A percentile compares a stretch with the other conserved stretches of the same genome.
Conservation (phyloP, 164 flowering plant genomes). For the Protea cynaroides region DNA sequence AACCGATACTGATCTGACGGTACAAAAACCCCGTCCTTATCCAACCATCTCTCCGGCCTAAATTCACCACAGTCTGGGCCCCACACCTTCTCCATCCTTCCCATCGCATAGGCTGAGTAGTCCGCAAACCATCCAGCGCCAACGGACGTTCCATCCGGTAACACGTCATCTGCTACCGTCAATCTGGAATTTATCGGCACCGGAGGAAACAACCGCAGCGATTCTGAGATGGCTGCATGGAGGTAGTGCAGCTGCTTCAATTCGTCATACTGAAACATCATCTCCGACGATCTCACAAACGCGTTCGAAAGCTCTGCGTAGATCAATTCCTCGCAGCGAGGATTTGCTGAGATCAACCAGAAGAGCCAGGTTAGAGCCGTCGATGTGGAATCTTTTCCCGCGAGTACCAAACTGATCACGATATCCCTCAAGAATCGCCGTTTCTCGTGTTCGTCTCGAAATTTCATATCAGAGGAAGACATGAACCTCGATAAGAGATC, state of each 20-base stretch:
- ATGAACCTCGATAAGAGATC: conserved; percentile 37
- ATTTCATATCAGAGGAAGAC: conserved; percentile 4
- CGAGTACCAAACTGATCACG: conserved; percentile 39
- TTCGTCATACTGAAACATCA: conserved; percentile 33
- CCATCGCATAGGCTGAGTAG: conserved; percentile 51
- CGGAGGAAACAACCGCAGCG: conserved; percentile 45
- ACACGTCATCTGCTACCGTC: conserved; percentile 26
- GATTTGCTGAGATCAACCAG: conserved; percentile 37
- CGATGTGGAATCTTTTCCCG: conserved; percentile 46
- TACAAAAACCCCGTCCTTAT: conserved; percentile 23
- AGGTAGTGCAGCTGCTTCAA: conserved; percentile 32
- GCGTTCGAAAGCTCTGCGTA: conserved; percentile 16
- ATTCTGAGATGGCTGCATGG: conserved; percentile 42
- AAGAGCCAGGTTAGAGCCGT: conserved; percentile 51
- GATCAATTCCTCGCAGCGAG: conserved; percentile 20
- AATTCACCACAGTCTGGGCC: conserved; percentile 45
- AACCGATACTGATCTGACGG: conserved; percentile 31
- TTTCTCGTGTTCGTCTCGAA: conserved; percentile 13
- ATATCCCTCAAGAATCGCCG: conserved; percentile 37
- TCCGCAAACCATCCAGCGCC: conserved; percentile 41
- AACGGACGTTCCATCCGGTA: conserved; percentile 40
- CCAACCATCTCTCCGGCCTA: conserved; percentile 51
- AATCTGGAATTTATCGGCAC: conserved; percentile 38
- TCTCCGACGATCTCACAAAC: too few relatives aligned
- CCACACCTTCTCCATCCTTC: conserved; percentile 50